phyloP scores from a whole-genome alignment of 2,329 filamentous ascomycete genomes.

The Helminthosporium solani region DNA sequence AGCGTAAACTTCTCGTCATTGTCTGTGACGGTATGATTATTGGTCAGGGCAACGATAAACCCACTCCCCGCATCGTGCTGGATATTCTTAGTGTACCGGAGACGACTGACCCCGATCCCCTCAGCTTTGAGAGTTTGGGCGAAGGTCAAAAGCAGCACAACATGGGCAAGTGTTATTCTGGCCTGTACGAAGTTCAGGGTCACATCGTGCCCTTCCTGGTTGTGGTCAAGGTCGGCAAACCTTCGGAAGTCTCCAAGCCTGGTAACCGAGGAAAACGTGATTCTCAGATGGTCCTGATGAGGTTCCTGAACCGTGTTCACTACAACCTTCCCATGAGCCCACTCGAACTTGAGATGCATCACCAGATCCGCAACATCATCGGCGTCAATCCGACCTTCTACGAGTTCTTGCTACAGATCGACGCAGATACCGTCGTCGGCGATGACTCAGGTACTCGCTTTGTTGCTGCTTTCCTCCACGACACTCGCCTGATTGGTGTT shows the following conservation, averaged over 20 bases:
- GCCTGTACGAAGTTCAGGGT: conserved; percentile 94
- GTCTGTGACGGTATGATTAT: conserved; percentile 99
- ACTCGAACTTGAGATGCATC: conserved; percentile 95
- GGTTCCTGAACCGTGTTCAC: conserved; percentile 98
- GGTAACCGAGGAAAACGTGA: conserved; percentile 99
- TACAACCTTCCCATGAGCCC: conserved; percentile 97
- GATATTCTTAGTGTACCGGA: conserved; percentile 96
- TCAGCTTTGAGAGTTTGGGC: conserved; percentile 95
- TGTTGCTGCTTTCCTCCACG: conserved; percentile 84
- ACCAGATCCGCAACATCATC: conserved; percentile 98
- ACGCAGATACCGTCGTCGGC: conserved; percentile 93
- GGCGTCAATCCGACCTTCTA: conserved; percentile 98
- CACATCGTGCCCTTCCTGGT: conserved; percentile 98
- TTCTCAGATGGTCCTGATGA: conserved; percentile 97
- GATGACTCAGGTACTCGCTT: conserved; percentile 88
- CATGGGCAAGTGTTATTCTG: conserved; percentile 98
- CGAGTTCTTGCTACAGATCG: conserved; percentile 93
- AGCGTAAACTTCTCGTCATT: conserved; percentile 90
- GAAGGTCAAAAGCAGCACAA: conserved; percentile 98
- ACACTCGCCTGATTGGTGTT: conserved; percentile 88
- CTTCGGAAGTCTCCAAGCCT: conserved; percentile 69
- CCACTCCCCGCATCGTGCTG: conserved; percentile 91
- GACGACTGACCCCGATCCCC: conserved; percentile 87
- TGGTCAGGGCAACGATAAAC: conserved; percentile 93
- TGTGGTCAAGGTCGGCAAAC: conserved; percentile 90